These are phyloP conservation scores for Lachnellula hyalina DNA, from an alignment of 2,329 filamentous ascomycete species.

Conservation along the genomic window DNA sequence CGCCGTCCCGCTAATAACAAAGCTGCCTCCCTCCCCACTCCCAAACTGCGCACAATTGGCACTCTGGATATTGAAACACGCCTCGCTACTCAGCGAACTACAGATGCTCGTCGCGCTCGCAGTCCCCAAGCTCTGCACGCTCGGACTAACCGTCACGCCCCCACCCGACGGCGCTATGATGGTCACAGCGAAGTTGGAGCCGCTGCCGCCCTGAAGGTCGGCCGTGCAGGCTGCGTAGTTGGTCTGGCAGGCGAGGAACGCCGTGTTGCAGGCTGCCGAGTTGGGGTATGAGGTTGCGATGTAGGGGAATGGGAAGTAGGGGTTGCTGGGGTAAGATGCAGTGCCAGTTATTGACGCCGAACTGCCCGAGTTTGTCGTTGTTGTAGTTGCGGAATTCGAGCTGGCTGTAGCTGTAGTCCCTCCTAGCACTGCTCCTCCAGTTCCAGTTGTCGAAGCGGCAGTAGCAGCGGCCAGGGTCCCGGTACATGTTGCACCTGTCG, in stretches of 20 bases:
- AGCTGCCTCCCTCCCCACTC: constrained; percentile 3
- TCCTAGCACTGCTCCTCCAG: constrained; percentile 7
- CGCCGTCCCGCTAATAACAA: constrained; percentile 15
- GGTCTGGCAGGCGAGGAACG: constrained; percentile 44
- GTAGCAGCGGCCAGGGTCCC: constrained; percentile 22
- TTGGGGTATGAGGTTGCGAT: constrained; percentile 48
- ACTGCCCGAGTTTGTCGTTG: constrained; percentile 14
- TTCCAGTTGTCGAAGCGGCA: constrained; percentile 11
- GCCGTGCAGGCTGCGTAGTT: constrained; percentile 52
- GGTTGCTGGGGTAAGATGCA: constrained; percentile 50
- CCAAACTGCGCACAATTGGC: constrained; percentile 28
- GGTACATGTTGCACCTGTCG: constrained; percentile 30
- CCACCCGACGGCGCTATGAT: constrained; percentile 50
- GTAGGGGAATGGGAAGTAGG: constrained; percentile 56
- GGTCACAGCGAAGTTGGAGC: constrained; percentile 45
- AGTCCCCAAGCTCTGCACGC: constrained; percentile 34
- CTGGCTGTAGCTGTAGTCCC: constrained; percentile 9
- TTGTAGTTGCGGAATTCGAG: constrained; percentile 13
- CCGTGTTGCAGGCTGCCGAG: constrained; percentile 46
- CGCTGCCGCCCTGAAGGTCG: constrained; percentile 37
- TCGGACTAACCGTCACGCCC: constrained; percentile 47
- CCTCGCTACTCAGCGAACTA: constrained; percentile 47
- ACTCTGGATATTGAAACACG: constrained; percentile 38
- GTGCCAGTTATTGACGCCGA: constrained; percentile 27
- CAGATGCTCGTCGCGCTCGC: constrained; percentile 50